Percentiles rank a stretch among this genome's conserved stretches.
Conservation (phyloP, 805 yeast genomes). For the Ogataea parapolymorpha region DNA sequence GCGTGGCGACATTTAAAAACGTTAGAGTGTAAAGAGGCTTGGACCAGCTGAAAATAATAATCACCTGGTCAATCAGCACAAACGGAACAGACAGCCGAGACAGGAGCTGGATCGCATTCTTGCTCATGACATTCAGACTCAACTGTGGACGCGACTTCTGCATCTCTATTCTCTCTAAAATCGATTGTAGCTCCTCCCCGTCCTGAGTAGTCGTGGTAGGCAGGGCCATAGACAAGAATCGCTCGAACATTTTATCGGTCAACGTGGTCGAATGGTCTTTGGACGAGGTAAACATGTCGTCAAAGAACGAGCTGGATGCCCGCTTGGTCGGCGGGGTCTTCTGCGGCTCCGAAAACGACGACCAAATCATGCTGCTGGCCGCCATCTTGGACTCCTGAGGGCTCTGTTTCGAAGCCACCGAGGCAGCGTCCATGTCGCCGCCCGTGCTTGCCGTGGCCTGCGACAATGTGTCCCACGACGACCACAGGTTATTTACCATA, state of each 20-base stretch:
- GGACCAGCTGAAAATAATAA: slow-evolving; percentile 60
- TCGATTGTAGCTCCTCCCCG: slow-evolving; percentile 31
- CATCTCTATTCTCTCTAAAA: slow-evolving; percentile 53
- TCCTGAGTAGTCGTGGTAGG: slow-evolving; percentile 57
- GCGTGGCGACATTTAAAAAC: slow-evolving; percentile 35
- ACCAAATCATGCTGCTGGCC: slow-evolving; percentile 14
- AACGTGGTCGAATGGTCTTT: slow-evolving; percentile 27
- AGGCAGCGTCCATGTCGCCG: not conserved
- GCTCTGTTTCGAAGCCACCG: not conserved
- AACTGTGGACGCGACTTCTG: slow-evolving; percentile 66
- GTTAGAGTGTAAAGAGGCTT: slow-evolving; percentile 61
- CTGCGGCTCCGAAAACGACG: slow-evolving; percentile 15
- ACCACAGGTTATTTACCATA: slow-evolving; percentile 28
- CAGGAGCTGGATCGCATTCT: slow-evolving; percentile 59
- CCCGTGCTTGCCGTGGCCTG: slow-evolving; percentile 9
- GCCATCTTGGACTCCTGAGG: slow-evolving; percentile 8
- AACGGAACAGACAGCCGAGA: slow-evolving; percentile 63
- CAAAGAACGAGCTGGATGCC: slow-evolving; percentile 19
- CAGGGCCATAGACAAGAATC: slow-evolving; percentile 65
- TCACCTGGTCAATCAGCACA: slow-evolving; percentile 53
- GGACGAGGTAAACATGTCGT: slow-evolving; percentile 19
- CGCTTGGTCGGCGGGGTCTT: slow-evolving; percentile 4
- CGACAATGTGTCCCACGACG: slow-evolving; percentile 27
- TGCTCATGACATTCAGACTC: slow-evolving; percentile 66
- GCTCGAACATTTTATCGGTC: slow-evolving; percentile 71